A percentile compares a stretch with the other conserved stretches of the same genome.
phyloP scores from a whole-genome alignment of 345 rosid species.

The Sisymbrium irio region DNA sequence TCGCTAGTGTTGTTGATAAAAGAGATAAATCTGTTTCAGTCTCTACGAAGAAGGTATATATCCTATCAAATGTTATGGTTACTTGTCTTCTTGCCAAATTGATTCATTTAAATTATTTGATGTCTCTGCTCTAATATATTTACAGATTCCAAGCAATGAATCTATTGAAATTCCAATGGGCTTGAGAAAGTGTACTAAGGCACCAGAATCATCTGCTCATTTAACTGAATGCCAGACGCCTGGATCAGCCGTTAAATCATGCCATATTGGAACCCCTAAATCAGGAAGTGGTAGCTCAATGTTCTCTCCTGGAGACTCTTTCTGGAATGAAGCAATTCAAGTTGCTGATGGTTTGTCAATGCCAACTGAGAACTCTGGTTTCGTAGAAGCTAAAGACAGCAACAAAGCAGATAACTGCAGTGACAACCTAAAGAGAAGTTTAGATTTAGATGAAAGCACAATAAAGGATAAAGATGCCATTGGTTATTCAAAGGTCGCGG shows the following conservation, averaged over 20 bases:
- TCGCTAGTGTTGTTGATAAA: constrained; percentile 37
- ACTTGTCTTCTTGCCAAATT: constrained; percentile 12
- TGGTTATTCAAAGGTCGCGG: constrained; percentile 39
- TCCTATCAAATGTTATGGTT: neutral
- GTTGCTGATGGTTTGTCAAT: constrained; percentile 78
- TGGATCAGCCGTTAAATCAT: constrained; percentile 49
- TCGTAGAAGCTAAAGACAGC: constrained; percentile 29
- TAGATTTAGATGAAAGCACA: constrained; percentile 47
- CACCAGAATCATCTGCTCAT: constrained; percentile 38
- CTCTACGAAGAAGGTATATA: constrained; percentile 47
- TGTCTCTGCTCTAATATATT: constrained; percentile 4
- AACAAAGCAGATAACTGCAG: constrained; percentile 33
- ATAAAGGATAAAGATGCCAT: constrained; percentile 30
- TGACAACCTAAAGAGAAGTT: constrained; percentile 36
- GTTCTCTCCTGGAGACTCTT: constrained; percentile 95
- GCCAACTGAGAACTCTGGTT: constrained; percentile 38
- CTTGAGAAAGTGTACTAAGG: constrained; percentile 60
- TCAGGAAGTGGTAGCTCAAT: constrained; percentile 79
- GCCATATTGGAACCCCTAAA: constrained; percentile 53
- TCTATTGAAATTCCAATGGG: constrained; percentile 42
- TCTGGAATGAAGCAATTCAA: constrained; percentile 95
- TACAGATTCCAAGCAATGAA: constrained; percentile 34
- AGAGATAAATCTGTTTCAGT: constrained; percentile 26
- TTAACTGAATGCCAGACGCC: constrained; percentile 60
- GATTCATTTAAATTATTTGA: constrained; percentile 6